Base-by-base conservation (phyloP, 768 basidiomycete species). In the Roridomyces roridus region DNA sequence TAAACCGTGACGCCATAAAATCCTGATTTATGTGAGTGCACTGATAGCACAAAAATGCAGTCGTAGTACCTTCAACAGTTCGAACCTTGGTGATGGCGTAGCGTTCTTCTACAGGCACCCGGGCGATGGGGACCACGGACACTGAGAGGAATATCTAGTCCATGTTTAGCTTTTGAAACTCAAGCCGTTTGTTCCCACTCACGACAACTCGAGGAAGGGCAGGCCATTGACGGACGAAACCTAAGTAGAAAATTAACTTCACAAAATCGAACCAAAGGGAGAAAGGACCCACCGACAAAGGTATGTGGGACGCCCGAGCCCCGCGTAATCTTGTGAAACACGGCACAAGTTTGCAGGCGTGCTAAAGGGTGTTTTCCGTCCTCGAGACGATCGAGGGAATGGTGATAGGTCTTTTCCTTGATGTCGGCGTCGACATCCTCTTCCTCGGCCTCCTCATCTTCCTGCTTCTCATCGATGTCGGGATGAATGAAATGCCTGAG, bases 191-290 rank as follows among this genome's bases (percentile, higher is more conserved):
- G n/a, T 20, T 21, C 2, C 21, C 23, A 78, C 84, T 60, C 62
- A 86, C 86, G 17, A 86, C 81, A 24, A 89, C 79, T 3, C 79
- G 75, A 29, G 88, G 88, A n/a, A 91, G 76, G 17, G 86, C 80
- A 20, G 87, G 87, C 84, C 86, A 86, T 64, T 84, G 86, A 4
- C 81, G 78, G 26, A 88, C 72, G 67, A 88, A 86, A 2, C 81
- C 84, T 77, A n/a, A n/a, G n/a, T n/a, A n/a, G n/a, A n/a, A n/a
- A n/a, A n/a, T n/a, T n/a, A n/a, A n/a, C n/a, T n/a, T n/a, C n/a
- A n/a, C n/a, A n/a, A n/a, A n/a, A n/a, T n/a, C n/a, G n/a, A n/a
- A n/a, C n/a, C n/a, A 17, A 25, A 40, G 25, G 1, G 36, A 37
- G 11, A 4, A 39, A 64, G n/a, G n/a, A n/a, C 65, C 51, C 51